Evolutionary conservation across 805 yeast genomes (phyloP).

Genomic region (Osmozyma mogii): DNA sequence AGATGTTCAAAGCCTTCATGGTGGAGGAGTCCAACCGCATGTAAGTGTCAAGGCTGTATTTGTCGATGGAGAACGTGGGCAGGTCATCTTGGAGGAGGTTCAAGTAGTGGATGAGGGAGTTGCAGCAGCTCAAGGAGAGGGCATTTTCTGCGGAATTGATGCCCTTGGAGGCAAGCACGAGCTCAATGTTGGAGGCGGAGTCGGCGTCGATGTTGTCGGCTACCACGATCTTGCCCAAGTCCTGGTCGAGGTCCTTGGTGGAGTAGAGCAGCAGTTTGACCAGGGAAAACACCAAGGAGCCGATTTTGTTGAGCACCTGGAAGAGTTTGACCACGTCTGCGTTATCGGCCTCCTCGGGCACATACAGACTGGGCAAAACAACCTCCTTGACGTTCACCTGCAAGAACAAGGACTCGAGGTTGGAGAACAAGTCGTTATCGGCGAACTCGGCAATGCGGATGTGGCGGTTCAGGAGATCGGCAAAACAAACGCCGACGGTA

Average conservation of each 20-base stretch:
- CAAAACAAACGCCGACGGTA: conserved; percentile 69
- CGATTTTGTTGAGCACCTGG: conserved; percentile 64
- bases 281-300: conserved; percentile 65
- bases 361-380: conserved; percentile 43
- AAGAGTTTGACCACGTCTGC: conserved; percentile 53
- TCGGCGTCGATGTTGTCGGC: conserved; percentile 19
- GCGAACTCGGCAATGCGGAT: conserved; percentile 72
- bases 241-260: conserved; percentile 67
- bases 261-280: conserved; percentile 50
- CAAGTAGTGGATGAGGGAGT: conserved; percentile 64
- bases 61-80: conserved; percentile 49
- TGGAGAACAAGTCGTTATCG: conserved; percentile 83
- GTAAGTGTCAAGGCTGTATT: conserved; percentile 67
- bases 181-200: conserved; percentile 24
- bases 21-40: conserved; percentile 93
- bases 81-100: conserved; percentile 50
- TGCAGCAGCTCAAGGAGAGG: conserved; percentile 52
- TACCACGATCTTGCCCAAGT: conserved; percentile 60
- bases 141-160: conserved; percentile 36
- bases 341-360: conserved; percentile 32
- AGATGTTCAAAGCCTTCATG: conserved; percentile 75
- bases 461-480: conserved; percentile 60
- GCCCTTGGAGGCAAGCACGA: conserved; percentile 48
- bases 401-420: conserved; percentile 75
- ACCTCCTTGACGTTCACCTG: conserved; percentile 89